These are phyloP conservation scores for Cubamyces sp. DNA, from an alignment of 768 basidiomycete genomes.

Conservation along the genomic window DNA sequence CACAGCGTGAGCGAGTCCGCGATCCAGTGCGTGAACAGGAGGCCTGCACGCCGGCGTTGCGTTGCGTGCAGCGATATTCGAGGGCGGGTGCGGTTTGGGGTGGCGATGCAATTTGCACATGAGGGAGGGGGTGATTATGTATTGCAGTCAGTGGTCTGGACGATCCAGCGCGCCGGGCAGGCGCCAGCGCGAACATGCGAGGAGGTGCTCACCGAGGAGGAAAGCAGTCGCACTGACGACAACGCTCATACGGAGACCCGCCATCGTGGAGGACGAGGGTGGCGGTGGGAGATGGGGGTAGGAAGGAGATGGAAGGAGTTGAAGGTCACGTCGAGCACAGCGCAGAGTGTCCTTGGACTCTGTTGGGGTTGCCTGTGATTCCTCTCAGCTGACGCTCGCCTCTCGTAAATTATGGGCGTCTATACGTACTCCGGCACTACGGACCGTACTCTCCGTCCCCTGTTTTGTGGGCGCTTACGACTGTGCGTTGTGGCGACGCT, in stretches of 20 bases:
- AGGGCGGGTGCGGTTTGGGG: neutral
- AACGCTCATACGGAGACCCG: conserved; percentile 74
- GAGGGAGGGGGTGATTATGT: neutral
- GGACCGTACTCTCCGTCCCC: conserved; percentile 2
- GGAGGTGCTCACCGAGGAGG: conserved; percentile 61
- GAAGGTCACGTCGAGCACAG: conserved; percentile 10
- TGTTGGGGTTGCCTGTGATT: conserved; percentile 25
- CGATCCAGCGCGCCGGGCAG: neutral
- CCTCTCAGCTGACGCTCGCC: neutral
- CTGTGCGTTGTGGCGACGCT: neutral
- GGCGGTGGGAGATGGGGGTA: conserved; percentile 13
- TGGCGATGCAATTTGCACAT: conserved; percentile 12
- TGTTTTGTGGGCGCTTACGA: neutral
- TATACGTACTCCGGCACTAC: neutral
- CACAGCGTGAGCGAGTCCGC: conserved; percentile 91
- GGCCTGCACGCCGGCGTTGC: conserved; percentile 47
- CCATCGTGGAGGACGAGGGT: conserved; percentile 35
- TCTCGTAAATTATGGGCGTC: conserved; percentile 12
- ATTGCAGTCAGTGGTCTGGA: neutral
- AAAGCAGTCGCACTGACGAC: conserved; percentile 82
- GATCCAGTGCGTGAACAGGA: conserved; percentile 89
- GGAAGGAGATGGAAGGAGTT: conserved; percentile 5
- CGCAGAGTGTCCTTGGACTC: neutral
- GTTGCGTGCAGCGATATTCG: no score
- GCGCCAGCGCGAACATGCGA: conserved; percentile 7